Conservation (phyloP, 345 rosid species). For the Rhizophora mangle region DNA sequence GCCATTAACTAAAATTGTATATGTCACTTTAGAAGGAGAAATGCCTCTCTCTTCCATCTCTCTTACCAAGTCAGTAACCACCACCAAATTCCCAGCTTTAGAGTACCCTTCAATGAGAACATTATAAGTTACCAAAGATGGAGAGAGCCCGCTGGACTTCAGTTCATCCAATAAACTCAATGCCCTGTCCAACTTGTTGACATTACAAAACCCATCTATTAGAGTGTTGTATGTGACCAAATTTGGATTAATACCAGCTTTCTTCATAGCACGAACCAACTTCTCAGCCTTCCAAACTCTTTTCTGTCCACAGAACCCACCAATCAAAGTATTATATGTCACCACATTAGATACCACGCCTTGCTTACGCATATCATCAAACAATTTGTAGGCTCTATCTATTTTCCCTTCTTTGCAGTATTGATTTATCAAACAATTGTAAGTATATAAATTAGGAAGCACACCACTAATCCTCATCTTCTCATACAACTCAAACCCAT, state of each 20-base stretch:
- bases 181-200: slow-evolving; percentile 44
- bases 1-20: slow-evolving; percentile 56
- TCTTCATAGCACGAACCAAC: slow-evolving; percentile 45
- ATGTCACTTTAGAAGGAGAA: slow-evolving; percentile 62
- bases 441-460: slow-evolving; percentile 53
- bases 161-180: slow-evolving; percentile 43
- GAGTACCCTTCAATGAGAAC: slow-evolving; percentile 50
- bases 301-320: slow-evolving; percentile 51
- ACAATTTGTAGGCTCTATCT: slow-evolving; percentile 45
- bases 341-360: slow-evolving; percentile 55
- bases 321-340: slow-evolving; percentile 56
- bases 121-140: slow-evolving; percentile 63
- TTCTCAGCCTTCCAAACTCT: slow-evolving; percentile 49
- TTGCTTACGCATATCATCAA: slow-evolving; percentile 72
- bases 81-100: slow-evolving; percentile 39
- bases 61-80: slow-evolving; percentile 47
- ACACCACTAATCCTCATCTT: slow-evolving; percentile 57
- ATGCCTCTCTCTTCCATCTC: slow-evolving; percentile 85
- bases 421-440: slow-evolving; percentile 55
- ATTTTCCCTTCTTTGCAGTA: slow-evolving; percentile 48
- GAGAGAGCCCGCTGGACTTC: slow-evolving; percentile 53
- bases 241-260: slow-evolving; percentile 46
- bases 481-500: slow-evolving; percentile 56
- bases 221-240: slow-evolving; percentile 62
- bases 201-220: slow-evolving; percentile 55